Evolutionary conservation across 2,329 filamentous ascomycete species (phyloP).

Genomic region (Aureobasidium sp.): DNA sequence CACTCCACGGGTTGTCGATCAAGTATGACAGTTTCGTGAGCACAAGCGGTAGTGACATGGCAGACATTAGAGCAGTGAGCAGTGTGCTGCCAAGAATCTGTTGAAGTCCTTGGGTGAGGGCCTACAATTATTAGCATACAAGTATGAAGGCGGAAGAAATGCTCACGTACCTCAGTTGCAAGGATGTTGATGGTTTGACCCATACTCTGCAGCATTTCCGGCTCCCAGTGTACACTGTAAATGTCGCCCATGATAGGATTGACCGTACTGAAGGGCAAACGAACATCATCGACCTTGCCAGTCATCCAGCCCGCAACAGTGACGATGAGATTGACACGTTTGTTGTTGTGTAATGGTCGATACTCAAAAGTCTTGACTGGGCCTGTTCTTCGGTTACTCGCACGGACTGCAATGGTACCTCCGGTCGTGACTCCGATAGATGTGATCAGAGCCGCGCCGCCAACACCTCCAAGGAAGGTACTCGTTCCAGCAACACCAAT

Average conservation of each 20-base stretch:
- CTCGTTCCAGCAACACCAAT: slow-evolving; percentile 87
- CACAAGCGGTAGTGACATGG: slow-evolving; percentile 83
- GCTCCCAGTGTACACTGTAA: slow-evolving; percentile 95
- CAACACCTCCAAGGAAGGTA: slow-evolving; percentile 83
- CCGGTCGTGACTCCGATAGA: slow-evolving; percentile 82
- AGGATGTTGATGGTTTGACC: slow-evolving; percentile 98
- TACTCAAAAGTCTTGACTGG: slow-evolving; percentile 97
- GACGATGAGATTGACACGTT: slow-evolving; percentile 89
- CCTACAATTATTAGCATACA: slow-evolving; percentile 45
- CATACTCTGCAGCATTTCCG: slow-evolving; percentile 95
- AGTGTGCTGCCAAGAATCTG: slow-evolving; percentile 90
- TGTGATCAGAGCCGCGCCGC: slow-evolving; percentile 89
- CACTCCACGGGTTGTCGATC: slow-evolving; percentile 97
- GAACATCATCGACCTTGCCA: slow-evolving; percentile 92
- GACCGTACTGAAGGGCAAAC: slow-evolving; percentile 89
- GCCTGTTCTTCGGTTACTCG: slow-evolving; percentile 80
- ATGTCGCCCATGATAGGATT: slow-evolving; percentile 98
- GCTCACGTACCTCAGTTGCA: slow-evolving; percentile 72
- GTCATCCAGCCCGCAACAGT: slow-evolving; percentile 98
- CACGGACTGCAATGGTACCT: slow-evolving; percentile 75
- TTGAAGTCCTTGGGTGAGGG: slow-evolving; percentile 90
- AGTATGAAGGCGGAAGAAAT: neutral
- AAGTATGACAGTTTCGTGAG: slow-evolving; percentile 91
- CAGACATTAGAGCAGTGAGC: slow-evolving; percentile 82
- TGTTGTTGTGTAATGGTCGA: slow-evolving; percentile 93